A percentile compares a stretch with the other conserved stretches of the same genome.
Evolutionary conservation across 2,329 filamentous ascomycete genomes (phyloP).

Genomic region (Fusarium virguliforme): DNA sequence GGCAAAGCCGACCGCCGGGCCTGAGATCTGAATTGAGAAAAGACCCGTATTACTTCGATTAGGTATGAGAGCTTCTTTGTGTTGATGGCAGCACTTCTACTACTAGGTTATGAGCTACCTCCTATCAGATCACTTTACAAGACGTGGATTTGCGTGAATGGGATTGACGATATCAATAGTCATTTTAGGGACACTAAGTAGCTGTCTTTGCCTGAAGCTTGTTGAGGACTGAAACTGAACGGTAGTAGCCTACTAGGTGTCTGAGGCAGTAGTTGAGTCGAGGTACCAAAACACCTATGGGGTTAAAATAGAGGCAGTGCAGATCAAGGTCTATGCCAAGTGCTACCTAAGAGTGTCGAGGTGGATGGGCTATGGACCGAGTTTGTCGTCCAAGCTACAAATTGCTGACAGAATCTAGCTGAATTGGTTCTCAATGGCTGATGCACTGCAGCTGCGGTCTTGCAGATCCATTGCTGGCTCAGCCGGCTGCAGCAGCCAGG

Average conservation of each 20-base stretch:
- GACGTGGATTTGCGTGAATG: background rate
- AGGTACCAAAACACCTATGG: too few relatives aligned
- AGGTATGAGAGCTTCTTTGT: background rate
- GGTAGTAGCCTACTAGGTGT: too few relatives aligned
- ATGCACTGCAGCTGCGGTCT: background rate
- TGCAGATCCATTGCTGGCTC: background rate
- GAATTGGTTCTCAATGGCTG: background rate
- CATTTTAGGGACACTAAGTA: too few relatives aligned
- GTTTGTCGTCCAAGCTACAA: too few relatives aligned
- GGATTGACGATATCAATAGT: too few relatives aligned
- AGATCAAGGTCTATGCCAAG: too few relatives aligned
- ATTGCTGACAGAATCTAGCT: background rate
- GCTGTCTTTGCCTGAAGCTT: too few relatives aligned
- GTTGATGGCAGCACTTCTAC: background rate
- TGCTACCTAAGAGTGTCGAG: too few relatives aligned
- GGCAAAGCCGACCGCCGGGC: background rate
- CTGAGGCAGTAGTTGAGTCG: too few relatives aligned
- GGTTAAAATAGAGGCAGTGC: too few relatives aligned
- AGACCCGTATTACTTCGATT: background rate
- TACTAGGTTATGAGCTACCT: background rate
- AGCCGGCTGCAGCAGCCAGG: background rate
- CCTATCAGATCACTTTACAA: background rate
- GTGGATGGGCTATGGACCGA: too few relatives aligned
- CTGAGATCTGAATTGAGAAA: background rate
- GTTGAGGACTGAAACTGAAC: too few relatives aligned